phyloP scores from a whole-genome alignment of 371 early-diverging fungal genomes.

The Nosema muscidifuracis region DNA sequence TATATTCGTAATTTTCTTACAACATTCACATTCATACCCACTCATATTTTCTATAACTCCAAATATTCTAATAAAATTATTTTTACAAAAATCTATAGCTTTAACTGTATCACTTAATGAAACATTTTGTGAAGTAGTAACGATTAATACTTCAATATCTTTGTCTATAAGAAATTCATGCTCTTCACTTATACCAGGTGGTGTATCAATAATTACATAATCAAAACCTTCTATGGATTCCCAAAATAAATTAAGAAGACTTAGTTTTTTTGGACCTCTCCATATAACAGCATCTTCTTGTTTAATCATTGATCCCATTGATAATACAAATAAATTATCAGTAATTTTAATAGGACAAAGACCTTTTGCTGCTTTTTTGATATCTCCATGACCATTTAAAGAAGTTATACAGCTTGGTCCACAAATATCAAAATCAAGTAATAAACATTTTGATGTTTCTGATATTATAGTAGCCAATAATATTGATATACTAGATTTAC shows the following conservation, averaged over 20 bases:
- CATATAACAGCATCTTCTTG: constrained; percentile 89
- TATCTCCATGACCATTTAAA: constrained; percentile 79
- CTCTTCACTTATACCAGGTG: constrained; percentile 96
- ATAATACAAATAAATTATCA: constrained; percentile 73
- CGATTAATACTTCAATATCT: constrained; percentile 71
- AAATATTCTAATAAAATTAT: constrained; percentile 75
- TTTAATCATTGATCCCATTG: constrained; percentile 84
- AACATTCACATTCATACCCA: constrained; percentile 84
- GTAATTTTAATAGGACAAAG: constrained; percentile 53
- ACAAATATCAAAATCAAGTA: constrained; percentile 94
- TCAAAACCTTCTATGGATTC: constrained; percentile 81
- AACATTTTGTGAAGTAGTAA: constrained; percentile 94
- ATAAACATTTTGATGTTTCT: constrained; percentile 68
- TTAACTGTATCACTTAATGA: constrained; percentile 85
- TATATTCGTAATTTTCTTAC: constrained; percentile 59
- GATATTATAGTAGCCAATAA: constrained; percentile 64
- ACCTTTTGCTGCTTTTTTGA: constrained; percentile 54
- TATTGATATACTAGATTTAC: constrained; percentile 71
- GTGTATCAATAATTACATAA: constrained; percentile 88
- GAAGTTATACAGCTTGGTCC: constrained; percentile 93
- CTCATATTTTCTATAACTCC: constrained; percentile 97
- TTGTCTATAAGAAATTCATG: constrained; percentile 73
- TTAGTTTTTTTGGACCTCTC: constrained; percentile 87
- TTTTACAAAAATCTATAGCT: constrained; percentile 85
- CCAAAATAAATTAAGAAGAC: constrained; percentile 83